Conservation (phyloP, 768 basidiomycete genomes). For the Sporobolomyces roseus region DNA sequence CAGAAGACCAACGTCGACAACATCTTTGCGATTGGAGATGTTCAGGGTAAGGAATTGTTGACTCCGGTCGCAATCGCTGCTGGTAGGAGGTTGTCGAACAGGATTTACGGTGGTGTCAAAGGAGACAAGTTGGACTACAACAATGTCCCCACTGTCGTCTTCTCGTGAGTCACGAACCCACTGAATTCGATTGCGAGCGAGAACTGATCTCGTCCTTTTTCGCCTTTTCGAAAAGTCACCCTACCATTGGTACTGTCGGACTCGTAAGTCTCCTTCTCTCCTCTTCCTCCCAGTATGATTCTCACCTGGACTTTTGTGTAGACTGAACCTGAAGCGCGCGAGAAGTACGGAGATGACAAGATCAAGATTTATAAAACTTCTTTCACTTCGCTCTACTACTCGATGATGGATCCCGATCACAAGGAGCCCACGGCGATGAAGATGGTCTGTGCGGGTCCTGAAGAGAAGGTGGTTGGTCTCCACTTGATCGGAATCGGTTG, state of each 20-base stretch:
- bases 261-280: conserved; percentile 48
- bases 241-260: conserved; percentile 90
- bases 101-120: conserved; percentile 80
- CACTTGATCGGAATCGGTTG: conserved; percentile 88
- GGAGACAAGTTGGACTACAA: conserved; percentile 73
- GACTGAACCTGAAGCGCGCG: conserved; percentile 82
- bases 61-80: conserved; percentile 98
- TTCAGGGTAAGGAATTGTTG: conserved; percentile 82
- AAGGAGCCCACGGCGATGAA: conserved; percentile 96
- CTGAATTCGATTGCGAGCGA: neutral
- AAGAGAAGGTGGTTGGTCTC: conserved; percentile 92
- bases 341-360: conserved; percentile 74
- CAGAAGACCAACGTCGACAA: conserved; percentile 72
- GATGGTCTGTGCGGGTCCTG: conserved; percentile 75
- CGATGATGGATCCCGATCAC: conserved; percentile 75
- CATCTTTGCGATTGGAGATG: conserved; percentile 83
- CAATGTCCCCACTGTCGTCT: conserved; percentile 91
- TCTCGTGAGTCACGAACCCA: conserved; percentile 64
- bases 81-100: conserved; percentile 78
- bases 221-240: conserved; percentile 60
- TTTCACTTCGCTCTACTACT: conserved; percentile 68
- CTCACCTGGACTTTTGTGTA: neutral
- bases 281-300: neutral
- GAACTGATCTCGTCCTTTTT: neutral
- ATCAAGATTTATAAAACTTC: conserved; percentile 79